These are phyloP conservation scores for Fusarium euwallaceae DNA, from an alignment of 2,329 filamentous ascomycete species.

Conservation along the genomic window DNA sequence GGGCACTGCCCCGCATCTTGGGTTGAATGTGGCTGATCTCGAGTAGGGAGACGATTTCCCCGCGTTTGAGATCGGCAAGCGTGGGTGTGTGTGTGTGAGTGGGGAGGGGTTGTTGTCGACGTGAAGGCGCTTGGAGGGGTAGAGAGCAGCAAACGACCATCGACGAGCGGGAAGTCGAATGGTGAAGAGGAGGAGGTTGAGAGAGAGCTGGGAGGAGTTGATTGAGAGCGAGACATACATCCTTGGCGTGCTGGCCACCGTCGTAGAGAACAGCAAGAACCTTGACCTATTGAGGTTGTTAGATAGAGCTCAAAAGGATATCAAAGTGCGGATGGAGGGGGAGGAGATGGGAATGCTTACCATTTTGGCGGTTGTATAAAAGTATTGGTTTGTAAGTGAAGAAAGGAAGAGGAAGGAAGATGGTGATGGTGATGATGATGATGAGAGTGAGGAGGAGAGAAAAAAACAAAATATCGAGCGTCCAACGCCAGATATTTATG, in stretches of 20 bases:
- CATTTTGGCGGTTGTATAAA: constrained; percentile 46
- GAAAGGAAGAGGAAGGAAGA: constrained; percentile 31
- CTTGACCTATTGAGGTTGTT: constrained; percentile 77
- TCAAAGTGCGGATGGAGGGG: not conserved
- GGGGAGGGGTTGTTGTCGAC: constrained; percentile 21
- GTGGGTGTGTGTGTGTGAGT: constrained; percentile 30
- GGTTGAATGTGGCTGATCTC: constrained; percentile 41
- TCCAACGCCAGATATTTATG: constrained; percentile 46
- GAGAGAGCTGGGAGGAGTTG: not conserved
- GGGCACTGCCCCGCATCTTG: constrained; percentile 38
- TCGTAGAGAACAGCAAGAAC: constrained; percentile 96
- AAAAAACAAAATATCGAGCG: constrained; percentile 25
- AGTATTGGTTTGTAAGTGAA: constrained; percentile 30
- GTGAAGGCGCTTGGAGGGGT: constrained; percentile 14
- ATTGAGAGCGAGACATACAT: constrained; percentile 66
- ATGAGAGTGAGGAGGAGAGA: constrained; percentile 34
- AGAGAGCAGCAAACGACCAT: constrained; percentile 25
- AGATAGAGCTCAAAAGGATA: constrained; percentile 30
- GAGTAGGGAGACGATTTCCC: constrained; percentile 42
- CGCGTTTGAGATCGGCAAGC: constrained; percentile 47
- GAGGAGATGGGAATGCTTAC: constrained; percentile 32
- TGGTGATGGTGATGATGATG: constrained; percentile 37
- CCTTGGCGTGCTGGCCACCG: constrained; percentile 86
- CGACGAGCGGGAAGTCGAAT: constrained; percentile 14
- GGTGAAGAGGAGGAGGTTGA: not conserved